A percentile compares a stretch with the other conserved stretches of the same genome.
Conservation (phyloP, 2,329 filamentous ascomycete genomes). For the Thelonectria rubi region DNA sequence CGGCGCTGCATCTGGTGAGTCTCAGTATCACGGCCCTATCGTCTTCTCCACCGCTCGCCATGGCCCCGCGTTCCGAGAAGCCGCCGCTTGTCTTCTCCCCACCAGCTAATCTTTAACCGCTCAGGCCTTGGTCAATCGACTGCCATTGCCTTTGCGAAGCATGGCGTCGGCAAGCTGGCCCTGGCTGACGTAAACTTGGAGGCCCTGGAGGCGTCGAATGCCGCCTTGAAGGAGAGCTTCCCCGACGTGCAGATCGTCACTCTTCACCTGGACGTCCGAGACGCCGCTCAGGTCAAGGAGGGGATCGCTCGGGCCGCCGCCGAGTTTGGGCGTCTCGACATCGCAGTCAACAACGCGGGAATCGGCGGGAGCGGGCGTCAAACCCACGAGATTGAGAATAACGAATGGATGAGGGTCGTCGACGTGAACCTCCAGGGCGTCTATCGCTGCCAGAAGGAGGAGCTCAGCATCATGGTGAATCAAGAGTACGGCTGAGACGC, state of each 20-base stretch:
- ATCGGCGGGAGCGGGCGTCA: conserved; percentile 52
- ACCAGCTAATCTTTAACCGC: conserved; percentile 7
- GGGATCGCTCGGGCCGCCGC: conserved; percentile 53
- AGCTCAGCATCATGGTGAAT: conserved; percentile 60
- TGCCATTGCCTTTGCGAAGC: conserved; percentile 56
- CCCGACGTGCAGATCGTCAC: conserved; percentile 52
- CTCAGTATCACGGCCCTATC: conserved; percentile 11
- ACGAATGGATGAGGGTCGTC: conserved; percentile 60
- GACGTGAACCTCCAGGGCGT: conserved; percentile 65
- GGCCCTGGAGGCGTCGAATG: conserved; percentile 44
- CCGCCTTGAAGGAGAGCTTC: conserved; percentile 48
- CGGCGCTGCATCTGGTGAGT: conserved; percentile 56
- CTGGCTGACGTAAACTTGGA: conserved; percentile 55
- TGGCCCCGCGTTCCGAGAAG: conserved; percentile 7
- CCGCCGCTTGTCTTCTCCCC: conserved; percentile 6
- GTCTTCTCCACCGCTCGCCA: neutral
- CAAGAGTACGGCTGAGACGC: conserved; percentile 51
- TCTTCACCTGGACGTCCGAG: conserved; percentile 57
- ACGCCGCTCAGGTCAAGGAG: conserved; percentile 53
- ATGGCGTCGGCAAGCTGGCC: conserved; percentile 58
- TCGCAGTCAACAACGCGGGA: conserved; percentile 65
- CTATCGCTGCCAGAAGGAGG: conserved; percentile 64
- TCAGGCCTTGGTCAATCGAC: conserved; percentile 59
- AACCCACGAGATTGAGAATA: conserved; percentile 57
- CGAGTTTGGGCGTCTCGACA: conserved; percentile 62